Evolutionary conservation across 768 basidiomycete species (phyloP), one percentile per base, ranked within the genome.

Genomic region (Leccinum subgranulosum): DNA sequence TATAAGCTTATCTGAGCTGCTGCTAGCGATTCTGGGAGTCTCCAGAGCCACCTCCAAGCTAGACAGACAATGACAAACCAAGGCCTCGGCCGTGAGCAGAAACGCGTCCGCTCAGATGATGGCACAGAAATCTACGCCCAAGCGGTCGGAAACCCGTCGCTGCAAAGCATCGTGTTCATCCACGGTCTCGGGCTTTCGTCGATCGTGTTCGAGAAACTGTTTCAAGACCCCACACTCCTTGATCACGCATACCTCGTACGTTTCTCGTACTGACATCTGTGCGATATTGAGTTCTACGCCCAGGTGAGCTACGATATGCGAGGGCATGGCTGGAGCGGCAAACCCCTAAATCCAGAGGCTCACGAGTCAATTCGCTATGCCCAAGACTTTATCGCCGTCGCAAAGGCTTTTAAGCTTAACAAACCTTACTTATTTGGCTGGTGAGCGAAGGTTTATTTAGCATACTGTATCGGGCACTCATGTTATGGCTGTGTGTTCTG

Each of bases 241-340:
- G 14, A 58, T 4, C 45, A 36, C 31, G 47, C 47, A 23, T 48
- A 48, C 21, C 47, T 48, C 17, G 47, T 48, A 48, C 27, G 47
- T n/a, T 28, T 17, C 27, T 28, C 11, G 6, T 48, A 11, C 15
- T 48, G 17, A 17, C 27, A n/a, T 15, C 17, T 48, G 47, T 15
- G 27, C 47, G 10, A 28, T 28, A 5, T 48, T 48, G 12, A 48
- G 27, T 36, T 21, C 12, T 8, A 10, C 10, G 2, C 41, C 17
- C 8, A 55, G 57, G 57, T 58, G 4, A 48, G 57, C 31, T 58
- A 58, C 47, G 57, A 58, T 28, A 15, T 58, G 25, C 57, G 57
- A 9, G 57, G 57, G 21, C 57, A 58, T 29, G 57, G 47, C 5
- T 28, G 47, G 27, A 48, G 47, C 25, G 47, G 47, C 25, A 48